Evolutionary conservation across 2,329 filamentous ascomycete genomes (phyloP), one percentile per base, ranked within the genome.

Genomic region (Diplodia intermedia): DNA sequence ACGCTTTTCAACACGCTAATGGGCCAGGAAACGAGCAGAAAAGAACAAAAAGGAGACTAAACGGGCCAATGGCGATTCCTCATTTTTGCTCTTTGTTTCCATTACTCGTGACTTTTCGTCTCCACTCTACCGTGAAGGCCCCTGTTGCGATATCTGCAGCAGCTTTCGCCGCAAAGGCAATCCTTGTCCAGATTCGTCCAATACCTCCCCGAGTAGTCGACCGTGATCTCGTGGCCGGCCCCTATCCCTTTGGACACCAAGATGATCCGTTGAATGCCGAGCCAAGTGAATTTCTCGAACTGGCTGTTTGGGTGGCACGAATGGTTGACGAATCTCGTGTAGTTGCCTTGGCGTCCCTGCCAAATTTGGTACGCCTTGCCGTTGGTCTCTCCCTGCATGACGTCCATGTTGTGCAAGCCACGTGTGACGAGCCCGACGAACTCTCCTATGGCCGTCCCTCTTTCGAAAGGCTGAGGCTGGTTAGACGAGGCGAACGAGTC

Each of bases 271-370:
- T 88, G 84, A 4, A 80, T 82, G 26, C 86, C 83, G 20, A 85
- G 72, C 86, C 86, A 88, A n/a, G 80, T 80, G 72, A 88, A 88
- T 11, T 81, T 80, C 71, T 87, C 82, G 55, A 86, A 87, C 72
- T 87, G 85, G 65, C 83, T 82, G 70, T 88, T 88, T 1, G 86
- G 82, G 18, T 83, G 82, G 73, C 86, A 88, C 54, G 84, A 87
- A 71, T 88, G 83, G 72, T 88, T 88, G 50, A 87, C 82, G 71
- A 88, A 88, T 0, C 85, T 79, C 1, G 86, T 88, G 70, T 85
- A 86, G 71, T 88, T 88, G 3, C 86, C 84, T 73, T 83, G 80
- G 66, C 76, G 75, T 0, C 85, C 86, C 72, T 88, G 86, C 80
- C 82, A 88, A 66, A 88, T 87, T 72, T 88, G 86, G 71, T 87